These are phyloP conservation scores for Trichoderma polysporum DNA, from an alignment of 2,329 filamentous ascomycete genomes.

Conservation along the genomic window DNA sequence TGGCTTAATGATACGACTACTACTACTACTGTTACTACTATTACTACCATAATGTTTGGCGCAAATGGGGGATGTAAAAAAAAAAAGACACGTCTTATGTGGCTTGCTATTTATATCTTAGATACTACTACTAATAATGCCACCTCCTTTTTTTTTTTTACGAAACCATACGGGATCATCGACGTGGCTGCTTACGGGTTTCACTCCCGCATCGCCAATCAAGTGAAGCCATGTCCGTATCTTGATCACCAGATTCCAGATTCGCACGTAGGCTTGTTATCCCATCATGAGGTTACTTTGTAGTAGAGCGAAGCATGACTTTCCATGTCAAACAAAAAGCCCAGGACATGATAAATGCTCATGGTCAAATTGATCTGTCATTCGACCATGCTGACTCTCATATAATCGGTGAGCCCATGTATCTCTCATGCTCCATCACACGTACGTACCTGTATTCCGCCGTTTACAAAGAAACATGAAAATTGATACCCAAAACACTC, in stretches of 20 bases:
- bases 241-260: conserved; percentile 8
- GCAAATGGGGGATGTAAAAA: not conserved
- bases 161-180: conserved; percentile 15
- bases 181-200: conserved; percentile 14
- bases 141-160: conserved; percentile 12
- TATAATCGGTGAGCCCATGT: not conserved
- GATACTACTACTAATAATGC: conserved; percentile 3
- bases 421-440: not conserved
- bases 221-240: not conserved
- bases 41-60: not conserved
- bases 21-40: not conserved
- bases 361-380: not conserved
- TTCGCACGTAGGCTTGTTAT: not conserved
- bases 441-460: conserved; percentile 2
- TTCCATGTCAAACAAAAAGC: not conserved
- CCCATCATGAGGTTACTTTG: not conserved
- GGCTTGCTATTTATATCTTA: conserved; percentile 16
- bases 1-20: conserved; percentile 15
- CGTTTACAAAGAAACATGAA: not conserved
- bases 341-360: not conserved
- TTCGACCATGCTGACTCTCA: not conserved
- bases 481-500: conserved; percentile 15
- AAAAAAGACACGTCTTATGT: conserved; percentile 12
- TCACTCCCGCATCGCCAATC: conserved; percentile 7
- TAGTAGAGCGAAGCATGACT: not conserved